These are phyloP conservation scores for Plasmodium falciparum DNA, from an alignment of 169 alveolate species.

Conservation along the genomic window DNA sequence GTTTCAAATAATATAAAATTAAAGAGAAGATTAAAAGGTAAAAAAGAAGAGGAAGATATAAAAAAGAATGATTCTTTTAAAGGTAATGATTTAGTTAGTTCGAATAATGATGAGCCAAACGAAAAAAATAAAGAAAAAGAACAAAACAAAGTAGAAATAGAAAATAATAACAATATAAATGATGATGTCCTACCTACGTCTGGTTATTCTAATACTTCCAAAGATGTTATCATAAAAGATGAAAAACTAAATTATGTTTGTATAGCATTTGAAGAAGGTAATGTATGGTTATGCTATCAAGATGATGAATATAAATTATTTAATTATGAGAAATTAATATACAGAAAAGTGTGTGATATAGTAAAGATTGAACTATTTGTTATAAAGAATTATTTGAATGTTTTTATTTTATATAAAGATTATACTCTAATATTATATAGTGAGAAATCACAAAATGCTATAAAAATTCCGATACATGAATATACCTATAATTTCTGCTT, in stretches of 20 bases:
- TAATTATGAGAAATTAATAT: slow-evolving; percentile 60
- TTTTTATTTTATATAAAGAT: slow-evolving; percentile 62
- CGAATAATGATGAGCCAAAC: slow-evolving; percentile 6
- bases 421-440: slow-evolving; percentile 42
- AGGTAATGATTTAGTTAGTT: not conserved
- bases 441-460: slow-evolving; percentile 33
- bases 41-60: not conserved
- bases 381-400: slow-evolving; percentile 17
- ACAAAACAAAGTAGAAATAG: not conserved
- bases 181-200: not conserved
- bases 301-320: slow-evolving; percentile 40
- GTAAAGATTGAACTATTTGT: slow-evolving; percentile 45
- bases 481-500: slow-evolving; percentile 70
- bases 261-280: slow-evolving; percentile 76
- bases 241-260: slow-evolving; percentile 40
- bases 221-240: not conserved
- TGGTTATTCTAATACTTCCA: not conserved
- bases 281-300: slow-evolving; percentile 70
- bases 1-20: slow-evolving; percentile 65
- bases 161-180: not conserved
- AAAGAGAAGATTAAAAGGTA: slow-evolving; percentile 8
- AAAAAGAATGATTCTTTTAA: not conserved
- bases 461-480: slow-evolving; percentile 53
- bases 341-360: slow-evolving; percentile 73
- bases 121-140: not conserved